phyloP scores from a whole-genome alignment of 108 stramenopile species.

The Mediolabrus comicus region DNA sequence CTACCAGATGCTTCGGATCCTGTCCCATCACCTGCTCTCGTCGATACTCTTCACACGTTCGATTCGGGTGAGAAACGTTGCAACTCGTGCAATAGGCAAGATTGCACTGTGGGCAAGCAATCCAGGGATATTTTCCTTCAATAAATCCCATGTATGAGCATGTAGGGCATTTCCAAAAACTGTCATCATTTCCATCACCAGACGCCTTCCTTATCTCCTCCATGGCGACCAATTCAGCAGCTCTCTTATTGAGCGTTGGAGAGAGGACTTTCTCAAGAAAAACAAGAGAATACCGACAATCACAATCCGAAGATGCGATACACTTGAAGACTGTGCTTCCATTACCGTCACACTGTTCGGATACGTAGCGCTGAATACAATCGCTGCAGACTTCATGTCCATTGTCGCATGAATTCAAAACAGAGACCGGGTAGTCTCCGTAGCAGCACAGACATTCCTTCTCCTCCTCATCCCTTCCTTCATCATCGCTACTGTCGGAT shows the following conservation, averaged over 20 bases:
- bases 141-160: constrained; percentile 6
- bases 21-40: background rate
- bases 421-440: constrained; percentile 14
- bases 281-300: background rate
- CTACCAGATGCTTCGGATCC: constrained; percentile 13
- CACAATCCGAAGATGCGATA: constrained; percentile 6
- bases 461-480: constrained; percentile 3
- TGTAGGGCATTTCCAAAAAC: background rate
- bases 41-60: constrained; percentile 13
- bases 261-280: constrained; percentile 11
- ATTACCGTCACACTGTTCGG: constrained; percentile 19
- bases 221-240: background rate
- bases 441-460: constrained; percentile 20
- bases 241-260: constrained; percentile 13
- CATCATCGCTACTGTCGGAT: constrained; percentile 10
- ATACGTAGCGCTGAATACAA: constrained; percentile 21
- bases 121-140: constrained; percentile 8
- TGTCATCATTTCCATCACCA: background rate
- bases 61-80: constrained; percentile 4
- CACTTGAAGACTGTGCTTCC: constrained; percentile 17
- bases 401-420: constrained; percentile 1
- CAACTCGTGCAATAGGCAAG: constrained; percentile 23
- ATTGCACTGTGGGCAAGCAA: constrained; percentile 13
- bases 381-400: constrained; percentile 10
- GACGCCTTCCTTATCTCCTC: constrained; percentile 10